Base-by-base conservation (phyloP, 208 protist species). In the Porcisia hertigi region DNA sequence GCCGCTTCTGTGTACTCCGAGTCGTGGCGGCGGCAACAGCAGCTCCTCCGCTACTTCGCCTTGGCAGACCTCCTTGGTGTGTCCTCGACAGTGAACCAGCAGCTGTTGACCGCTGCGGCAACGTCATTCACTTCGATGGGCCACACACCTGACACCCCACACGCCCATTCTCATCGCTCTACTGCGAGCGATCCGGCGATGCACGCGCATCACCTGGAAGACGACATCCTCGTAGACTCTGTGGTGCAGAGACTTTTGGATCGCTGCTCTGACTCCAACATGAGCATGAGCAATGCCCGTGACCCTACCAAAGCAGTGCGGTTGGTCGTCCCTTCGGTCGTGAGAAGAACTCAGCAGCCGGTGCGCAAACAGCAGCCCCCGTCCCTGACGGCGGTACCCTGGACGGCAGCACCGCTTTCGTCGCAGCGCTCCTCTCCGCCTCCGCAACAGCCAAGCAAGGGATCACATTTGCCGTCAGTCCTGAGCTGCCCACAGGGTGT, bases 1-100 rank as follows among this genome's bases (percentile, higher is more conserved):
- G 41, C 14, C 41, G 23, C 25, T 52, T 7, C 41, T 7, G 7
- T 20, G 7, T 36, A n/a, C 8, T 14, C 34, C 49, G 39, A 65
- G 54, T 43, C 43, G 36, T 16, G 30, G 47, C 52, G 4, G 25
- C 64, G 20, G 45, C 77, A 71, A 3, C 63, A 30, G 8, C 49
- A 58, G 20, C 73, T 77, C 20, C 66, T 82, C 3, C 69, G 62
- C 3, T 78, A n/a, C 69, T 75, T 75, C 57, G 78, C 78, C 7
- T 55, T 82, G 20, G 72, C 67, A 30, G 78, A 82, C 52, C 73
- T 82, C 1, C 69, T 82, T 9, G 73, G 43, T 23, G 52, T 75
- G 4, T 41, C 66, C 8, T 54, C 72, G 1, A 14, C 58, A 30
- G 41, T 49, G 41, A 52, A 20, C 9, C 63, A 67, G 41, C 63